A percentile compares a stretch with the other conserved stretches of the same genome.
phyloP scores from a whole-genome alignment of 2,329 filamentous ascomycete genomes.

The Blastomyces percursus region DNA sequence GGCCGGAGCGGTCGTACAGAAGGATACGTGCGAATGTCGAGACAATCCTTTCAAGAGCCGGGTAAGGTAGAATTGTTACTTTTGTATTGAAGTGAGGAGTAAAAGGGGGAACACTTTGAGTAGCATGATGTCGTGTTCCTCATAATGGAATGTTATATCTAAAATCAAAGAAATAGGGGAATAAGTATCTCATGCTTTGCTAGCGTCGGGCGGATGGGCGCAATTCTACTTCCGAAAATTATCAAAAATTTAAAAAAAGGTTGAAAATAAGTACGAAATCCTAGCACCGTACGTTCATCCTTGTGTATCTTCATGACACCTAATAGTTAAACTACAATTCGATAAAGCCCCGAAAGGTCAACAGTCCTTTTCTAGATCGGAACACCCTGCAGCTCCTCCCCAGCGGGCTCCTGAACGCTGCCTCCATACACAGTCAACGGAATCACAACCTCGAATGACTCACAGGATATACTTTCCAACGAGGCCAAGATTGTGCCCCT shows the following conservation, averaged over 20 bases:
- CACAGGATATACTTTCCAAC: slow-evolving; percentile 65
- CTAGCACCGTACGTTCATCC: background rate
- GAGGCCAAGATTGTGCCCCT: slow-evolving; percentile 66
- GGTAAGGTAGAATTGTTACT: too few relatives aligned
- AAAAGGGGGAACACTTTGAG: too few relatives aligned
- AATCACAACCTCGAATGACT: slow-evolving; percentile 83
- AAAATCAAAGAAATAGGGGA: too few relatives aligned
- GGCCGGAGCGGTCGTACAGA: slow-evolving; percentile 31
- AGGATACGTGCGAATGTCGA: slow-evolving; percentile 21
- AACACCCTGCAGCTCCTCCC: slow-evolving; percentile 32
- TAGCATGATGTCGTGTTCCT: too few relatives aligned
- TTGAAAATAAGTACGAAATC: background rate
- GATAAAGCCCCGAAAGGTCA: background rate
- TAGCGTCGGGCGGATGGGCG: too few relatives aligned
- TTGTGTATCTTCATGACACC: background rate
- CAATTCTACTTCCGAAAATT: too few relatives aligned
- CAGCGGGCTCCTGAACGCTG: slow-evolving; percentile 34
- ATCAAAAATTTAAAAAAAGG: background rate
- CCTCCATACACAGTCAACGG: slow-evolving; percentile 68
- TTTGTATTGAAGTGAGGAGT: too few relatives aligned
- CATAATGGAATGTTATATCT: too few relatives aligned
- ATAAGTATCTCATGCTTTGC: too few relatives aligned
- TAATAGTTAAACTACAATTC: background rate
- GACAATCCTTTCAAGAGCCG: slow-evolving; percentile 24
- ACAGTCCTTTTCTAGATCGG: slow-evolving; percentile 23